Evolutionary conservation across 768 basidiomycete genomes (phyloP).

Genomic region (Exsudoporus frostii): DNA sequence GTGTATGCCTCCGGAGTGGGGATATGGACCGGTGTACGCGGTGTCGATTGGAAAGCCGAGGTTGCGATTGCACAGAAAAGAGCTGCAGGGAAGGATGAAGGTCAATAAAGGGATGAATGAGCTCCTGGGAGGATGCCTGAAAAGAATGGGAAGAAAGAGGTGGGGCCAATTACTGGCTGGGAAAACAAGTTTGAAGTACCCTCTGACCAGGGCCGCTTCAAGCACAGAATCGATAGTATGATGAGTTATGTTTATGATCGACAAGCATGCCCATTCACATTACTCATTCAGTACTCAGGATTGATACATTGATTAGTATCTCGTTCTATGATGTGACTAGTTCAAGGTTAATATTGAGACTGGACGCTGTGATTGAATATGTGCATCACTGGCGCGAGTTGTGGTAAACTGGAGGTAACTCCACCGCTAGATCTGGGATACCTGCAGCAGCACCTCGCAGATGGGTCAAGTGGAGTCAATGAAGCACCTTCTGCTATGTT

Average conservation of each 20-base stretch:
- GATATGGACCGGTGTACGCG: conserved; percentile 45
- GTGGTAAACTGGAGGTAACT: no score
- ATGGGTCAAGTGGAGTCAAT: conserved; percentile 85
- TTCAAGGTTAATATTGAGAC: background rate
- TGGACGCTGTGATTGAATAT: no score
- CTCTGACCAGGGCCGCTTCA: background rate
- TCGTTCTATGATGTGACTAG: background rate
- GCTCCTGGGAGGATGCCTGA: background rate
- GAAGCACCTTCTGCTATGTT: conserved; percentile 95
- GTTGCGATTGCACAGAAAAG: conserved; percentile 14
- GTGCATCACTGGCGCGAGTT: no score
- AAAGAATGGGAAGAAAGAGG: background rate
- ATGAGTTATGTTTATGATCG: background rate
- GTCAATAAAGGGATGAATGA: conserved; percentile 15
- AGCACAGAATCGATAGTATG: background rate
- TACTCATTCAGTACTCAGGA: no score
- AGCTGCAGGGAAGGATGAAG: conserved; percentile 40
- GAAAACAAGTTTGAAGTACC: background rate
- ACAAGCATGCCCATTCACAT: background rate
- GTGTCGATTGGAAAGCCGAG: conserved; percentile 72
- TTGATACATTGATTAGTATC: background rate
- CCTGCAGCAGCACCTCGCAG: conserved; percentile 70
- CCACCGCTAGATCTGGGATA: no score
- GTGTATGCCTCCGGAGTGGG: conserved; percentile 59
- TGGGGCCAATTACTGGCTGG: background rate